Evolutionary conservation across 139 green algal species (phyloP).

Genomic region (Trebouxia sp.): DNA sequence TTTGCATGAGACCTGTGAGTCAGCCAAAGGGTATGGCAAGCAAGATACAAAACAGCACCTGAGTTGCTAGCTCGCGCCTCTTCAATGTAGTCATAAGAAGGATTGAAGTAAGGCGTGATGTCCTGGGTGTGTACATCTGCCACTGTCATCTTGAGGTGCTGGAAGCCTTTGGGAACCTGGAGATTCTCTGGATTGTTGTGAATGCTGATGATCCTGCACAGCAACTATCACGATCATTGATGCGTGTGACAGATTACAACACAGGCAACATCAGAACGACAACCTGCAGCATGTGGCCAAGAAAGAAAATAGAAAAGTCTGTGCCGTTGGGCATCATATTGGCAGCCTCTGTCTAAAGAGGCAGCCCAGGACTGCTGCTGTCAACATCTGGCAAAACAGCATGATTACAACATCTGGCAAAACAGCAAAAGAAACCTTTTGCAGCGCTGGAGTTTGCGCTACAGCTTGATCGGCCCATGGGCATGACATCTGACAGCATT

Average conservation of each 20-base stretch:
- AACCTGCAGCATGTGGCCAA: not conserved
- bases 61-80: constrained; percentile 39
- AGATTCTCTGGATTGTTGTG: constrained; percentile 69
- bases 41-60: constrained; percentile 9
- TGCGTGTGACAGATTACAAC: not conserved
- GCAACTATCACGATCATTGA: not conserved
- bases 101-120: constrained; percentile 63
- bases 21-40: too few relatives aligned
- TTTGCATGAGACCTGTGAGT: too few relatives aligned
- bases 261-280: not conserved
- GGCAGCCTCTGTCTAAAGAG: not conserved
- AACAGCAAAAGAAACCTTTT: too few relatives aligned
- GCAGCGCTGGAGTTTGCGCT: too few relatives aligned
- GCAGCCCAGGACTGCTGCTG: too few relatives aligned
- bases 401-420: too few relatives aligned
- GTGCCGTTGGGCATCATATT: not conserved
- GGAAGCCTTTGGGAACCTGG: constrained; percentile 36
- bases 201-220: constrained; percentile 46
- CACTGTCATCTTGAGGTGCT: constrained; percentile 59
- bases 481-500: too few relatives aligned
- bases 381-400: too few relatives aligned
- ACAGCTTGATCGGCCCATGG: too few relatives aligned
- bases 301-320: not conserved
- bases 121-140: constrained; percentile 71
- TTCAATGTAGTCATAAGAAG: constrained; percentile 73